Evolutionary conservation across 2,329 filamentous ascomycete species (phyloP), one percentile per base, ranked within the genome.

Genomic region (Anthostomella pinea): DNA sequence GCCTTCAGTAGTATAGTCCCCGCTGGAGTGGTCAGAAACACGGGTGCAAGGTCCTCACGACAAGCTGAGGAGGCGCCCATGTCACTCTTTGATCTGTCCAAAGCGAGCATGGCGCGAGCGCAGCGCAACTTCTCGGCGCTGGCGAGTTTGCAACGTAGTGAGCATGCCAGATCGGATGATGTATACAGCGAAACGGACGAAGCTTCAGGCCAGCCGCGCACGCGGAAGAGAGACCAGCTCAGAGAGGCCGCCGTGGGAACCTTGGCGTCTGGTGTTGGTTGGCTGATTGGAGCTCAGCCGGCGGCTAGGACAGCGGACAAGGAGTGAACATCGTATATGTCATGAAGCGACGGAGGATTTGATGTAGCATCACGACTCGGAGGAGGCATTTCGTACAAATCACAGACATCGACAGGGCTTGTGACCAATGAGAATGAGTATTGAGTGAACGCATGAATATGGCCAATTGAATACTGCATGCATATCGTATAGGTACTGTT

Each of bases 141-240:
- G 23, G 74, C 76, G 0, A 72, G 66, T 36, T 55, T 80, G 30
- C 70, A 73, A 37, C 57, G 66, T 43, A 57, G 65, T 4, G 59
- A 60, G 22, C 54, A 69, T 45, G 66, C 65, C 19, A 57, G 46
- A 58, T 60, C 34, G 54, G 63, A 46, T 41, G 63, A 43, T 30
- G 35, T 36, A 21, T 33, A 38, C 6, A 44, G 38, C 30, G 39
- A 38, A 14, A 2, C 65, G 4, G 56, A 57, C 8, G 52, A 50
- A 17, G 51, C 48, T 18, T 35, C 38, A 6, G 58, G 58, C 8
- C 46, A 52, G 39, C 41, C 55, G 41, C 69, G 40, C 38, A 69
- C 77, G 23, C 74, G 86, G 51, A 90, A 83, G 67, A 73, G 87
- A 49, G 87, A 91, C 57, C 82, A 84, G 59, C 53, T 85, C 25